Evolutionary conservation across 139 green algal genomes (phyloP).

Genomic region (Diplosphaera chodatii): DNA sequence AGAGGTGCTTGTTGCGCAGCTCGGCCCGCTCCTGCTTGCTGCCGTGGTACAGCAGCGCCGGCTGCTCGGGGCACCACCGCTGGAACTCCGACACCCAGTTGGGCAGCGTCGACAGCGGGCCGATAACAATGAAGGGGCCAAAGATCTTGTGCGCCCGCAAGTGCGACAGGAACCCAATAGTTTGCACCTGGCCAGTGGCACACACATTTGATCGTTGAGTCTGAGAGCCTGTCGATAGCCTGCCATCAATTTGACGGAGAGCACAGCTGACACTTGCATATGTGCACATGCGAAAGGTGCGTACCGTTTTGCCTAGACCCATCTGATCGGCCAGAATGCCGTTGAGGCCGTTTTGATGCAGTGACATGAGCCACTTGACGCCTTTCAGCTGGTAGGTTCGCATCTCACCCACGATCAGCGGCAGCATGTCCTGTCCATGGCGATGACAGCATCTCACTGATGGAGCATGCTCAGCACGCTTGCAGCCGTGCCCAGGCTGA

Average conservation of each 20-base stretch:
- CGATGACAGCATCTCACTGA: too few relatives aligned
- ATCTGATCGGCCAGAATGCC: slow-evolving; percentile 95
- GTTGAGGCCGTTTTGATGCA: slow-evolving; percentile 90
- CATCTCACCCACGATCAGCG: slow-evolving; percentile 68
- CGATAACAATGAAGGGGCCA: slow-evolving; percentile 83
- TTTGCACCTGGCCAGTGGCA: slow-evolving; percentile 93
- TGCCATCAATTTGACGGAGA: too few relatives aligned
- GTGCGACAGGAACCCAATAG: slow-evolving; percentile 90
- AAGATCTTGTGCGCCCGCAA: slow-evolving; percentile 61
- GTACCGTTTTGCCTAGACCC: slow-evolving; percentile 93
- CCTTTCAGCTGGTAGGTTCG: slow-evolving; percentile 89
- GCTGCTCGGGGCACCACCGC: slow-evolving; percentile 75
- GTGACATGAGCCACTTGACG: slow-evolving; percentile 83
- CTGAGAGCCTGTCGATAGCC: too few relatives aligned
- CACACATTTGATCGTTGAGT: too few relatives aligned
- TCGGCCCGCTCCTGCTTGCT: slow-evolving; percentile 55
- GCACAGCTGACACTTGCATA: too few relatives aligned
- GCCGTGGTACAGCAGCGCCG: slow-evolving; percentile 89
- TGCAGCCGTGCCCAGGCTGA: too few relatives aligned
- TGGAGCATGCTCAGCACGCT: too few relatives aligned
- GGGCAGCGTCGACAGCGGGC: slow-evolving; percentile 83
- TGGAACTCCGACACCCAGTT: slow-evolving; percentile 95
- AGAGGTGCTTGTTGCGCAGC: slow-evolving; percentile 42
- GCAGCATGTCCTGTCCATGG: slow-evolving; percentile 72
- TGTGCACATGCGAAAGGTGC: too few relatives aligned